Evolutionary conservation across 2,329 filamentous ascomycete species (phyloP).

Genomic region (Penicillium sp.): DNA sequence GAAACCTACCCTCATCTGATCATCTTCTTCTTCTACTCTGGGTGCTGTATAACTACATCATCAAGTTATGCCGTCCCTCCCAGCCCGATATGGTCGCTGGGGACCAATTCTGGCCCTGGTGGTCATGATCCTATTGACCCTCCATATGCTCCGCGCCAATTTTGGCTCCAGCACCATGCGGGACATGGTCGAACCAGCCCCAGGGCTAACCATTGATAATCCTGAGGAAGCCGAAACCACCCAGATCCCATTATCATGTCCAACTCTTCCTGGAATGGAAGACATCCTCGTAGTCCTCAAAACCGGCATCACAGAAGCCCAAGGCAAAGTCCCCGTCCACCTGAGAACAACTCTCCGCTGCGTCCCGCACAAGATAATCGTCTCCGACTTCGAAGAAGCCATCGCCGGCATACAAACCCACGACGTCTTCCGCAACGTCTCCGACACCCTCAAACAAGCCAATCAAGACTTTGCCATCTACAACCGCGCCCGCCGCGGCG

Average conservation of each 20-base stretch:
- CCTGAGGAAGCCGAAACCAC: background rate
- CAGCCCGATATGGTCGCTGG: constrained; percentile 24
- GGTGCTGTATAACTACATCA: background rate
- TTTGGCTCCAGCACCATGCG: constrained; percentile 6
- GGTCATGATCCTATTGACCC: constrained; percentile 15
- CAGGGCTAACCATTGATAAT: background rate
- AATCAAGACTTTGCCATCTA: constrained; percentile 30
- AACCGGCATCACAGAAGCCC: constrained; percentile 57
- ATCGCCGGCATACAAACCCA: constrained; percentile 49
- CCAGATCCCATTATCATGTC: constrained; percentile 24
- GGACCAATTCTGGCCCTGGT: constrained; percentile 15
- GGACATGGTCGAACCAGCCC: constrained; percentile 9
- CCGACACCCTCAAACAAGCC: constrained; percentile 11
- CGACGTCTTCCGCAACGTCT: constrained; percentile 49
- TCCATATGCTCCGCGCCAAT: constrained; percentile 13
- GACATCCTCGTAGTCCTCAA: constrained; percentile 56
- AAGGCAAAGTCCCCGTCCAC: constrained; percentile 54
- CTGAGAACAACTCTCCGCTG: constrained; percentile 54
- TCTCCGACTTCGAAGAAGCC: constrained; percentile 55
- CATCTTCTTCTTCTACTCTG: constrained; percentile 20
- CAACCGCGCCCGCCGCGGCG: constrained; percentile 41
- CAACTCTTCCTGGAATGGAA: constrained; percentile 41
- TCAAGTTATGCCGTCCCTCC: constrained; percentile 15
- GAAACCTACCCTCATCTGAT: background rate
- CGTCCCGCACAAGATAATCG: constrained; percentile 54